These are phyloP conservation scores for Hericium erinaceus DNA, from an alignment of 768 basidiomycete genomes.

Conservation along the genomic window DNA sequence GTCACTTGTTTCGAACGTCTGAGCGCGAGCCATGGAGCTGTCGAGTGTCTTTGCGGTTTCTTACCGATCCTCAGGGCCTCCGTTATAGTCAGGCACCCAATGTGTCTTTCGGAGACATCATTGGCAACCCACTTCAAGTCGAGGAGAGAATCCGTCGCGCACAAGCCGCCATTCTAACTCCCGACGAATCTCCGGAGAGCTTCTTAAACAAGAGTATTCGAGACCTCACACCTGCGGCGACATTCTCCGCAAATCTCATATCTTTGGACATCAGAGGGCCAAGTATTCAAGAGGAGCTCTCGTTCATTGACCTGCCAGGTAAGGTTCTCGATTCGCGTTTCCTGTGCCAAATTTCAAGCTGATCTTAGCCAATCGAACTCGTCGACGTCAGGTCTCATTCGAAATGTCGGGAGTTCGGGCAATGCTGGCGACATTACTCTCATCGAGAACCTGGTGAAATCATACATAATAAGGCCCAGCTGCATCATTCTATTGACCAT, in stretches of 20 bases:
- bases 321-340: not conserved
- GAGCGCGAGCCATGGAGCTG: conserved; percentile 3
- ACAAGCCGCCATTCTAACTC: conserved; percentile 58
- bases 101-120: conserved; percentile 25
- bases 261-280: conserved; percentile 29
- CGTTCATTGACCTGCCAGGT: conserved; percentile 34
- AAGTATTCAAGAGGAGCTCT: conserved; percentile 28
- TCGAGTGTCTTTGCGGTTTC: conserved; percentile 24
- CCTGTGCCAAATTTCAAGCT: not conserved
- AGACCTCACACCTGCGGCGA: conserved; percentile 15
- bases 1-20: conserved; percentile 1
- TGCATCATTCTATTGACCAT: conserved; percentile 54
- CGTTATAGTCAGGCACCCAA: conserved; percentile 26
- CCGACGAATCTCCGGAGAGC: conserved; percentile 25
- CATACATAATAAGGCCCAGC: conserved; percentile 52
- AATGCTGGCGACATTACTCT: conserved; percentile 50
- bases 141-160: conserved; percentile 62
- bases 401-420: conserved; percentile 51
- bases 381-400: not conserved
- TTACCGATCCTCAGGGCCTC: conserved; percentile 18
- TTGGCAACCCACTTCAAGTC: conserved; percentile 42
- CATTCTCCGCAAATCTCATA: conserved; percentile 29
- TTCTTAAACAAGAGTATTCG: conserved; percentile 31
- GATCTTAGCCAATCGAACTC: too few relatives aligned
- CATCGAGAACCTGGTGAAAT: conserved; percentile 45